A percentile compares a stretch with the other conserved stretches of the same genome.
phyloP scores from a whole-genome alignment of 2,329 filamentous ascomycete genomes.

The Dothideomycetidae sp. region DNA sequence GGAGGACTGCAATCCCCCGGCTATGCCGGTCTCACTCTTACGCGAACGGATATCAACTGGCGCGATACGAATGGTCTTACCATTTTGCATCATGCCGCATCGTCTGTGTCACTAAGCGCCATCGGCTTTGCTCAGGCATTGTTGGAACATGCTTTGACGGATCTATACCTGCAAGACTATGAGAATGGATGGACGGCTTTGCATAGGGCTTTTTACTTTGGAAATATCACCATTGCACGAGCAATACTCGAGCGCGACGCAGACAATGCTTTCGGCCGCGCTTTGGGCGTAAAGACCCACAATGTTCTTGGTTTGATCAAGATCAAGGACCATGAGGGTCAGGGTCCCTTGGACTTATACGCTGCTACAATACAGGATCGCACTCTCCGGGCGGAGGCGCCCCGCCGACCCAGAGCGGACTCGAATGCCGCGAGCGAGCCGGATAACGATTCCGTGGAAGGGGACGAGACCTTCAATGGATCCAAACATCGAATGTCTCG shows the following conservation, averaged over 20 bases:
- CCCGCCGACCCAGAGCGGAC: slow-evolving; percentile 21
- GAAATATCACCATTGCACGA: slow-evolving; percentile 75
- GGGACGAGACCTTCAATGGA: slow-evolving; percentile 13
- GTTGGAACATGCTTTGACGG: slow-evolving; percentile 66
- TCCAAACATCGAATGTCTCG: slow-evolving; percentile 1
- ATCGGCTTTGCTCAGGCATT: slow-evolving; percentile 63
- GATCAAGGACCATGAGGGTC: slow-evolving; percentile 88
- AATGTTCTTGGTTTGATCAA: slow-evolving; percentile 69
- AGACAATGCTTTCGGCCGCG: slow-evolving; percentile 48
- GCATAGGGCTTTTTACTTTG: slow-evolving; percentile 78
- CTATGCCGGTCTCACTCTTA: slow-evolving; percentile 27
- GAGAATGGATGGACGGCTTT: slow-evolving; percentile 96
- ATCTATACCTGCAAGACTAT: slow-evolving; percentile 72
- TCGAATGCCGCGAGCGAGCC: slow-evolving; percentile 28
- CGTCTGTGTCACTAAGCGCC: slow-evolving; percentile 55
- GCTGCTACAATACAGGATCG: slow-evolving; percentile 70
- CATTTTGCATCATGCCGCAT: slow-evolving; percentile 69
- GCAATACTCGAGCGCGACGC: slow-evolving; percentile 67
- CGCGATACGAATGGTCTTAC: slow-evolving; percentile 73
- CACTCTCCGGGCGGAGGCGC: slow-evolving; percentile 36
- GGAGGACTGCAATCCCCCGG: slow-evolving; percentile 27
- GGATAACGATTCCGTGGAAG: slow-evolving; percentile 38
- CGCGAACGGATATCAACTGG: slow-evolving; percentile 62
- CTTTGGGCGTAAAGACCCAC: slow-evolving; percentile 42
- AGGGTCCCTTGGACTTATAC: slow-evolving; percentile 88